A percentile compares a stretch with the other conserved stretches of the same genome.
These are phyloP conservation scores for Casaregolazyma lundiana DNA, from an alignment of 1,139 yeast species.

Conservation along the genomic window DNA sequence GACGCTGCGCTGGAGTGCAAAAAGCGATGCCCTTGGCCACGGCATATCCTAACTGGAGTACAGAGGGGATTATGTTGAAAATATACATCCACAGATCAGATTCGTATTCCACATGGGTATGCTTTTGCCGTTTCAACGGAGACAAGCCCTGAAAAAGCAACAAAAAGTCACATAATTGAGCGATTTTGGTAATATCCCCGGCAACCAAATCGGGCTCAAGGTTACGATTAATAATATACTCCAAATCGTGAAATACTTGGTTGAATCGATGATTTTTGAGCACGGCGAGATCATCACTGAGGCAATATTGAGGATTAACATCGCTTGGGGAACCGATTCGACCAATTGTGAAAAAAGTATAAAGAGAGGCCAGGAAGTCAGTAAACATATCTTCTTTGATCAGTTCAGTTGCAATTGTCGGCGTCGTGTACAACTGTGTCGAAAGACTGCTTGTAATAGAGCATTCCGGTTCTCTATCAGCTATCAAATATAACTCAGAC, in stretches of 20 bases:
- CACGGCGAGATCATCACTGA: conserved; percentile 33
- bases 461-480: conserved; percentile 79
- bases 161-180: conserved; percentile 57
- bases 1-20: conserved; percentile 18
- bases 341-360: conserved; percentile 58
- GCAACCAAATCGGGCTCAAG: conserved; percentile 43
- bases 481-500: conserved; percentile 65
- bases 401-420: conserved; percentile 68
- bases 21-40: conserved; percentile 34
- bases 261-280: conserved; percentile 79
- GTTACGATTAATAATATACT: conserved; percentile 70
- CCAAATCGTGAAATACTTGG: conserved; percentile 78
- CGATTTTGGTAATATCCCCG: conserved; percentile 32
- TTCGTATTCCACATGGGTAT: conserved; percentile 86
- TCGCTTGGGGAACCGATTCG: conserved; percentile 47
- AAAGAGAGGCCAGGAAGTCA: conserved; percentile 61
- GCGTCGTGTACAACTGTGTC: conserved; percentile 84
- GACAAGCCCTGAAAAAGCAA: conserved; percentile 78
- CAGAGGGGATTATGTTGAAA: conserved; percentile 62
- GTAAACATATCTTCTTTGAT: conserved; percentile 67
- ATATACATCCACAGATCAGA: conserved; percentile 79
- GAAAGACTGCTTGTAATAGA: conserved; percentile 72
- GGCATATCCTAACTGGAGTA: conserved; percentile 35
- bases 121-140: conserved; percentile 68
- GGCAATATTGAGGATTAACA: conserved; percentile 35